Percentiles rank a stretch among this genome's conserved stretches.
phyloP scores from a whole-genome alignment of 176 grass and related monocot species.

The Coix lacrymajobi region DNA sequence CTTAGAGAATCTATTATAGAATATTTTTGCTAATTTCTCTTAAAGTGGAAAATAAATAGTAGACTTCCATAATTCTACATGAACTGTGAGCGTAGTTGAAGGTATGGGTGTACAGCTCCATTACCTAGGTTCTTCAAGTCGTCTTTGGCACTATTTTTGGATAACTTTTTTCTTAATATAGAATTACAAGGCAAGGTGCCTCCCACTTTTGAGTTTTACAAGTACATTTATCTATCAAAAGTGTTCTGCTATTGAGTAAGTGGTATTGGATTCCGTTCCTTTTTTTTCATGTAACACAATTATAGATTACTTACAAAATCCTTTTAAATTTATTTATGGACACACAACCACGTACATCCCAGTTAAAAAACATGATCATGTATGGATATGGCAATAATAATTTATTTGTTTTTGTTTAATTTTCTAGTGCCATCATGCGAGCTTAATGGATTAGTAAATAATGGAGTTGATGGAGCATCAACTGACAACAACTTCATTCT shows the following conservation, averaged over 20 bases:
- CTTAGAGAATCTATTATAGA: not conserved
- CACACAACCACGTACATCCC: not conserved
- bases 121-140: not conserved
- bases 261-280: not conserved
- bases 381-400: not conserved
- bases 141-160: not conserved
- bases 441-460: slow-evolving; percentile 18
- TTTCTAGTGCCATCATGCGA: slow-evolving; percentile 29
- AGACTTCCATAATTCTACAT: not conserved
- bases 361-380: not conserved
- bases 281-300: not conserved
- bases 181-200: not conserved
- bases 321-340: not conserved
- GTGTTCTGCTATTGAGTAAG: not conserved
- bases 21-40: not conserved
- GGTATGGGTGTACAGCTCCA: not conserved
- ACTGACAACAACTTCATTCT: slow-evolving; percentile 15
- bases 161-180: not conserved
- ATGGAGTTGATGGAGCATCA: not conserved
- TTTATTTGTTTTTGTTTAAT: not conserved
- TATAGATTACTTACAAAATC: not conserved
- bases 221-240: not conserved
- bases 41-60: not conserved
- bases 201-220: not conserved
- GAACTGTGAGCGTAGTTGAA: not conserved